Evolutionary conservation across 371 early-diverging fungal genomes (phyloP), one percentile per base, ranked within the genome.

Genomic region (Mortierella sp.): DNA sequence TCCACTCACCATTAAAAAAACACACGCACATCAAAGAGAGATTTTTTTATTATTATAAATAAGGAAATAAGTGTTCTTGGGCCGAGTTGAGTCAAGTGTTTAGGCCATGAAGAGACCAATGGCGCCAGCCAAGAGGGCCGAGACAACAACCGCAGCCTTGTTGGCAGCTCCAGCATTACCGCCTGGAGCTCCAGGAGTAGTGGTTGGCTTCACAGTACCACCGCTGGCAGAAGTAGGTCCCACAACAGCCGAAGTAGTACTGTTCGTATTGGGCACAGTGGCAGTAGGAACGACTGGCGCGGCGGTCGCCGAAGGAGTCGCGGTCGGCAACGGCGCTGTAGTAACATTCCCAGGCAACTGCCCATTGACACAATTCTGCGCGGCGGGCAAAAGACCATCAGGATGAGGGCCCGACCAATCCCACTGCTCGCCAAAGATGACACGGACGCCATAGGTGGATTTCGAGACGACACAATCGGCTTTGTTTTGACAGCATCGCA

Each of bases 401-500:
- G 71, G 72, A 2, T 52, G 71, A 14, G 79, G 79, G 19, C 79
- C 79, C 0, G 79, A 78, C 63, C 42, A 78, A 52, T 78, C 79
- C 38, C 31, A 73, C 48, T 72, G 48, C 9, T 26, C 42, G n/a
- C 79, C 79, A 10, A 60, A 78, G 65, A 78, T 73, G 38, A 55
- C 47, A 31, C 79, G 79, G 28, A 73, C 79, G 38, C 79, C 79
- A 14, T 65, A 73, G 45, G 73, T 73, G 6, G 79, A 78, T 24
- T 78, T 72, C 26, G 73, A 45, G 31, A 78, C 79, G 34, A 72
- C 79, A 42, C 79, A 78, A 13, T 78, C 79, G 19, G 60, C 65
- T 52, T 52, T 78, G 55, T 73, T 60, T 45, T 88, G 73, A 63
- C 90, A 90, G 70, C 90, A 90, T 34, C 87, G 78, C 65, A 90